These are phyloP conservation scores for Diversispora eburnea DNA, from an alignment of 192 early-diverging fungal species.

Conservation along the genomic window DNA sequence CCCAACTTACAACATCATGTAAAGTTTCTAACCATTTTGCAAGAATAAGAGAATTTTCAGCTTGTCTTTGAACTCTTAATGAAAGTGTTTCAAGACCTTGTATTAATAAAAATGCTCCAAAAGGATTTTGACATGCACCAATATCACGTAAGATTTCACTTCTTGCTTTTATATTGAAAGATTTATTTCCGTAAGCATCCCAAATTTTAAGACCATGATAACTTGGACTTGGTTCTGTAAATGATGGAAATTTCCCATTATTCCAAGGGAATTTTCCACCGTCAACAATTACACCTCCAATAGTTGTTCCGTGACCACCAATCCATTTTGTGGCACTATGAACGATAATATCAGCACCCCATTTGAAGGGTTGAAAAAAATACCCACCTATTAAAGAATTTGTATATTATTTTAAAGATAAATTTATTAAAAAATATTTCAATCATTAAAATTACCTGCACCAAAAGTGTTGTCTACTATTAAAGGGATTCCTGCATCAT, in stretches of 20 bases:
- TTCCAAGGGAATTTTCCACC: constrained; percentile 85
- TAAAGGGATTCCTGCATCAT: constrained; percentile 80
- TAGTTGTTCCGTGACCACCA: constrained; percentile 84
- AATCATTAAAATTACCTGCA: constrained; percentile 43
- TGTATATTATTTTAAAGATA: background rate
- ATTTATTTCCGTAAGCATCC: constrained; percentile 79
- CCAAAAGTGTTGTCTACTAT: constrained; percentile 98
- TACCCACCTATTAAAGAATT: constrained; percentile 51
- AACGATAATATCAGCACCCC: constrained; percentile 95
- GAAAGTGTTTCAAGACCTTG: constrained; percentile 92
- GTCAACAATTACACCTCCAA: constrained; percentile 90
- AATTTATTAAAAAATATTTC: background rate
- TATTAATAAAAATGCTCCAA: constrained; percentile 81
- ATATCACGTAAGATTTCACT: constrained; percentile 84
- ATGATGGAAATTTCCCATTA: constrained; percentile 83
- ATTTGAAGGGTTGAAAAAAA: constrained; percentile 77
- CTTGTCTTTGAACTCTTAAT: constrained; percentile 82
- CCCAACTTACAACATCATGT: constrained; percentile 76
- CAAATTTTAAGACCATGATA: constrained; percentile 88
- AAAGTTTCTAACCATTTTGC: constrained; percentile 71
- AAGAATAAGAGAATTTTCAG: constrained; percentile 72
- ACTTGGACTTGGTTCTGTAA: constrained; percentile 78
- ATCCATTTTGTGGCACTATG: constrained; percentile 96
- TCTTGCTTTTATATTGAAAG: constrained; percentile 74
- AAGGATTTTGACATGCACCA: constrained; percentile 82